A percentile compares a stretch with the other conserved stretches of the same genome.
Evolutionary conservation across 2,329 filamentous ascomycete genomes (phyloP).

Genomic region (Cordyceps cicadae): DNA sequence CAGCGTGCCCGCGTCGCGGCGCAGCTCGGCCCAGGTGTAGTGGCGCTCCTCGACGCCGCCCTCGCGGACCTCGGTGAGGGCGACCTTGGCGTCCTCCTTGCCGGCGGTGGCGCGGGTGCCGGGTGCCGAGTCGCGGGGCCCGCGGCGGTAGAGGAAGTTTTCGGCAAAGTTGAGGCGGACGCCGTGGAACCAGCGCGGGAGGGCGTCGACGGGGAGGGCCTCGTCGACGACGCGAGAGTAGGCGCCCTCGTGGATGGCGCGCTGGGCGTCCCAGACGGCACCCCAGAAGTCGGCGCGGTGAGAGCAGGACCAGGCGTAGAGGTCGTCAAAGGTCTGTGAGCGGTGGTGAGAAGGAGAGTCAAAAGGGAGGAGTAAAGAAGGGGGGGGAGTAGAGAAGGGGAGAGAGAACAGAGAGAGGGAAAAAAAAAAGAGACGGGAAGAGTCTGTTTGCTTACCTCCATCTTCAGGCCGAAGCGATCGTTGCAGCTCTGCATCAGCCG

Average conservation of each 20-base stretch:
- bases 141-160: slow-evolving; percentile 61
- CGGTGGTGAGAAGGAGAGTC: neutral
- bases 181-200: slow-evolving; percentile 72
- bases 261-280: slow-evolving; percentile 51
- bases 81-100: slow-evolving; percentile 65
- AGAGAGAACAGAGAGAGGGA: no score
- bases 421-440: neutral
- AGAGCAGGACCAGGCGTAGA: slow-evolving; percentile 61
- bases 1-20: slow-evolving; percentile 48
- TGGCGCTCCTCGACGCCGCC: slow-evolving; percentile 46
- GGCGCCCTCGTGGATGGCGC: slow-evolving; percentile 55
- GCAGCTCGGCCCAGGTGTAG: slow-evolving; percentile 60
- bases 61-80: slow-evolving; percentile 65
- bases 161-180: slow-evolving; percentile 70
- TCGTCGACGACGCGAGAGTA: slow-evolving; percentile 60
- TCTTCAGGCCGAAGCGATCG: slow-evolving; percentile 41
- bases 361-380: no score
- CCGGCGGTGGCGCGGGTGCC: slow-evolving; percentile 41
- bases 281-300: slow-evolving; percentile 57
- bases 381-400: no score
- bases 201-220: slow-evolving; percentile 55
- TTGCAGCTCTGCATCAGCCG: slow-evolving; percentile 60
- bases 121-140: slow-evolving; percentile 27
- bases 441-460: slow-evolving; percentile 40
- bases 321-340: slow-evolving; percentile 54